Evolutionary conservation across 2,329 filamentous ascomycete species (phyloP), one percentile per base, ranked within the genome.

Genomic region (Sclerotinia subarctica): DNA sequence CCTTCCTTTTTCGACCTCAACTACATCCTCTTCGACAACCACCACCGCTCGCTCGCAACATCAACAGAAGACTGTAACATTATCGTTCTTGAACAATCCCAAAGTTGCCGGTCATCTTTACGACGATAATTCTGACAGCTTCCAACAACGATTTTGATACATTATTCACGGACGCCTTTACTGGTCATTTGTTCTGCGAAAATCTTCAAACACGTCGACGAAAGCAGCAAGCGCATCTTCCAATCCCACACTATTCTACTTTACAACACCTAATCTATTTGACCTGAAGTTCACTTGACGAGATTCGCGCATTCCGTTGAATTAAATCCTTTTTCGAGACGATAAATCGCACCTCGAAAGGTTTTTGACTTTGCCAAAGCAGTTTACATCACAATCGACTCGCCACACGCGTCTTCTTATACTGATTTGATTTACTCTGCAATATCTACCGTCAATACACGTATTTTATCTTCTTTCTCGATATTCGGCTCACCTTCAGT

Each of bases 91-190:
- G 76, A 74, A 46, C 38, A 73, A 66, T 58, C 54, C 62, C 69
- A 77, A 78, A 78, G 77, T 75, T 78, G 76, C 76, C 72, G 75
- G 76, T 74, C 76, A 78, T 74, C 75, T 77, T 76, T 74, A 72
- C 66, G 70, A 73, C 76, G 74, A 76, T 74, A 74, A 73, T 74
- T 68, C 69, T 71, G 73, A 76, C 75, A 73, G 71, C 76, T 77
- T 77, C 71, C 51, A 42, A 64, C 26, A 70, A 73, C 75, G 78
- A 77, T 76, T 77, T 73, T 72, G 72, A 77, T 73, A 58, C 42
- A 68, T 42, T 35, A 63, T 69, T 71, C 74, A 66, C 82, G 82
- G 86, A 88, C 83, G 81, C 86, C 86, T 88, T 88, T 74, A 86
- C 82, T 88, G 86, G 86, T 87, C 67, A 56, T 71, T 69, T 69